Evolutionary conservation across 805 yeast genomes (phyloP).

Genomic region (Tetrapisispora arboricola): DNA sequence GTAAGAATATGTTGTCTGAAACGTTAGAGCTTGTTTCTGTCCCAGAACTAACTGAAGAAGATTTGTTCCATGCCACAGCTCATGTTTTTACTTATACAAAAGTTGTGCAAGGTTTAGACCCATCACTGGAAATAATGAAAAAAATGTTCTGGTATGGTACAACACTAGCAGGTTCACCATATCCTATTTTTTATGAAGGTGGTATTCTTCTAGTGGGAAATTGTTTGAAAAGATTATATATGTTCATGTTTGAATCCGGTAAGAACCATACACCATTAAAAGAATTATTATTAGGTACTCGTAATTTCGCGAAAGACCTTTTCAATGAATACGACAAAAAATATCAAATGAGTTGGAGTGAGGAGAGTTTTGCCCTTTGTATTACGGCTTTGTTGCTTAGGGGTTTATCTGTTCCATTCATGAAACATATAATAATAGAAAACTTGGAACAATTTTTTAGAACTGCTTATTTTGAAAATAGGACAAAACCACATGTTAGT

Average conservation of each 20-base stretch:
- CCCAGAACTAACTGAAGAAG: conserved; percentile 26
- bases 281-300: conserved; percentile 25
- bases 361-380: conserved; percentile 42
- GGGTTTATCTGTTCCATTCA: conserved; percentile 51
- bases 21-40: conserved; percentile 29
- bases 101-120: conserved; percentile 31
- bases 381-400: conserved; percentile 39
- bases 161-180: conserved; percentile 26
- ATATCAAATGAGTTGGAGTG: conserved; percentile 32
- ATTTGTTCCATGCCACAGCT: conserved; percentile 26
- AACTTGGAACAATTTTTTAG: conserved; percentile 37
- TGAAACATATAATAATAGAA: conserved; percentile 39
- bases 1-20: conserved; percentile 23
- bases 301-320: conserved; percentile 31
- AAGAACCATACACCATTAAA: conserved; percentile 24
- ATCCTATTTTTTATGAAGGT: conserved; percentile 32
- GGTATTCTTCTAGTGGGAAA: conserved; percentile 32
- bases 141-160: conserved; percentile 33
- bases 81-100: conserved; percentile 34
- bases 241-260: conserved; percentile 26
- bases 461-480: conserved; percentile 33
- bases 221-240: conserved; percentile 26
- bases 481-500: conserved; percentile 7
- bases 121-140: conserved; percentile 22
- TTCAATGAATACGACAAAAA: conserved; percentile 35